Conservation (phyloP, 768 basidiomycete genomes). For the Boletales sp. region DNA sequence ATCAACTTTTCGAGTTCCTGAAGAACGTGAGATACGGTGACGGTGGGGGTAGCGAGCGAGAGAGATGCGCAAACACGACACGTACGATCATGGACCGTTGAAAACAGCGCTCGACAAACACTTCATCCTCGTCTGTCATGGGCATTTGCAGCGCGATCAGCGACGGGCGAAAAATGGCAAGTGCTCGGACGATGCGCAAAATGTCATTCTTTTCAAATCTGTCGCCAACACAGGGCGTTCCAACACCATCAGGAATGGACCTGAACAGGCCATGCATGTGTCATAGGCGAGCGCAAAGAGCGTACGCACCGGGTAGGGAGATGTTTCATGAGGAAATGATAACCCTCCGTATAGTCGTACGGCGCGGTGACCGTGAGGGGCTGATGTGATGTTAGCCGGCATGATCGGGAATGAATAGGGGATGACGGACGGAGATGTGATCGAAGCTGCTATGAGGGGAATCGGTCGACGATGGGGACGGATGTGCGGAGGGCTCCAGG, state of each 20-base stretch:
- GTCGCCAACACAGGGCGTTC: conserved; percentile 25
- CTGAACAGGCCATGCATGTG: conserved; percentile 40
- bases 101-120: conserved; percentile 94
- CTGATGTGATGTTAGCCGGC: conserved; percentile 55
- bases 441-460: conserved; percentile 39
- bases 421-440: conserved; percentile 24
- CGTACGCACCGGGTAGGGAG: conserved; percentile 72
- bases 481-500: conserved; percentile 29
- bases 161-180: conserved; percentile 95
- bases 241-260: conserved; percentile 33
- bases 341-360: conserved; percentile 95
- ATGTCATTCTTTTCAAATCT: conserved; percentile 98
- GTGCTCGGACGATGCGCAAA: conserved; percentile 86
- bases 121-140: conserved; percentile 90
- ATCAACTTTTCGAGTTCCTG: conserved; percentile 97
- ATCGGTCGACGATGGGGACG: conserved; percentile 41
- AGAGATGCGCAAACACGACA: neutral
- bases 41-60: neutral
- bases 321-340: conserved; percentile 96
- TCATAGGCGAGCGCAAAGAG: conserved; percentile 30
- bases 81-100: conserved; percentile 87
- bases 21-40: conserved; percentile 2
- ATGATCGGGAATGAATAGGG: conserved; percentile 16
- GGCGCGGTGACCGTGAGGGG: conserved; percentile 63
- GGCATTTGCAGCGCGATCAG: conserved; percentile 98